These are phyloP conservation scores for Picea glauca DNA, from an alignment of 75 land plant genomes.

Conservation along the genomic window DNA sequence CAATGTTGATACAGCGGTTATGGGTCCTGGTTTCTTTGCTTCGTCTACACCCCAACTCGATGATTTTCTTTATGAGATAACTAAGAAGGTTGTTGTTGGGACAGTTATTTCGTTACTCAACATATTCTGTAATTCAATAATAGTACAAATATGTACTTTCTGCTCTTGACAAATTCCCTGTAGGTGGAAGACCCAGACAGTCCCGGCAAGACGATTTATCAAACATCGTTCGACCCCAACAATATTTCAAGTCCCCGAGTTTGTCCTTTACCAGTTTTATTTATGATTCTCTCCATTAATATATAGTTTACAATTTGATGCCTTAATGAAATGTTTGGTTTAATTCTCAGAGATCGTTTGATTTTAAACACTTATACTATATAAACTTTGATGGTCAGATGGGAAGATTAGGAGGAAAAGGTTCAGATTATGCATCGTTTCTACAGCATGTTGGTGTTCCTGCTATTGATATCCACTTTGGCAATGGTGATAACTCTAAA, in stretches of 20 bases:
- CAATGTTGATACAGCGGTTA: conserved; percentile 40
- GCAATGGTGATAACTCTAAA: conserved; percentile 31
- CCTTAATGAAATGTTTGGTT: no score
- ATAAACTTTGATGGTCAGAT: conserved; percentile 32
- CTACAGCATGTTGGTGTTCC: conserved; percentile 87
- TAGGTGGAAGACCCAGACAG: conserved; percentile 32
- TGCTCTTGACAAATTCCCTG: not conserved
- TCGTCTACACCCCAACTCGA: conserved; percentile 36
- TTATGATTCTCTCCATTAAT: no score
- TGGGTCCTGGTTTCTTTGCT: conserved; percentile 29
- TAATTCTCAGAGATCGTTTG: no score
- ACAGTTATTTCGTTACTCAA: not conserved
- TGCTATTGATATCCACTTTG: conserved; percentile 67
- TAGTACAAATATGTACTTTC: not conserved
- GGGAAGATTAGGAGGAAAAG: conserved; percentile 57
- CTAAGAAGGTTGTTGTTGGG: conserved; percentile 18
- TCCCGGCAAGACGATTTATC: conserved; percentile 11
- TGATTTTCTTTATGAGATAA: conserved; percentile 18
- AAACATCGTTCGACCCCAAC: conserved; percentile 35
- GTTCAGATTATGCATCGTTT: conserved; percentile 80
- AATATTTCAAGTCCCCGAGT: not conserved
- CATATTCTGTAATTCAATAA: not conserved
- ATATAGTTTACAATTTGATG: not conserved
- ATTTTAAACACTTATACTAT: no score
- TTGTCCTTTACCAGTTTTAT: no score